Evolutionary conservation across 805 yeast genomes (phyloP).

Genomic region (Priceomyces fermenticarens): DNA sequence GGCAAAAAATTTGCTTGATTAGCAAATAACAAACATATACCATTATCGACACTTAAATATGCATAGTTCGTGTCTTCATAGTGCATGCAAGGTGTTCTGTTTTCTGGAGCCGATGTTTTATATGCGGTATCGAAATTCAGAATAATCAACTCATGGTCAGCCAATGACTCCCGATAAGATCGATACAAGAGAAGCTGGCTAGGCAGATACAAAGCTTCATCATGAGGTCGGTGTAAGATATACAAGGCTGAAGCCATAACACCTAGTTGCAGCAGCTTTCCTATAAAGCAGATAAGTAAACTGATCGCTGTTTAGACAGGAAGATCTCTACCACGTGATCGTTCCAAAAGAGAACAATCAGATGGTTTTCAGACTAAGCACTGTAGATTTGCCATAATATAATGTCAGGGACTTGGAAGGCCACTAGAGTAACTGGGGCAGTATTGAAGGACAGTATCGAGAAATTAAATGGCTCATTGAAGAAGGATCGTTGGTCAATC

Average conservation of each 20-base stretch:
- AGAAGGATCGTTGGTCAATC: conserved; percentile 5
- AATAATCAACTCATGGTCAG: conserved; percentile 20
- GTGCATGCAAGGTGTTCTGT: conserved; percentile 42
- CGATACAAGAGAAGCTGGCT: conserved; percentile 35
- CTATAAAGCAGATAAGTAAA: too few species aligned
- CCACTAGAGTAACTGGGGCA: not conserved
- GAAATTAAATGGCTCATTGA: conserved; percentile 1
- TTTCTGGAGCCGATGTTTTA: conserved; percentile 16
- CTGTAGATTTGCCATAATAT: too few species aligned
- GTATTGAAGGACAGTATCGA: conserved; percentile 5
- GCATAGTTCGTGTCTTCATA: conserved; percentile 53
- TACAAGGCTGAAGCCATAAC: conserved; percentile 34
- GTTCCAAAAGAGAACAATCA: too few species aligned
- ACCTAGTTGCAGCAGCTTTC: too few species aligned
- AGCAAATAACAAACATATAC: conserved; percentile 41
- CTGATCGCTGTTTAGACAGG: too few species aligned
- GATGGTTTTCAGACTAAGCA: too few species aligned
- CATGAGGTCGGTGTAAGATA: conserved; percentile 33
- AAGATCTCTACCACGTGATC: too few species aligned
- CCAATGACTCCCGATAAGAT: conserved; percentile 29
- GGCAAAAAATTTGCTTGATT: conserved; percentile 49
- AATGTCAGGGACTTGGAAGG: not conserved
- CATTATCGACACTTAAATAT: conserved; percentile 47
- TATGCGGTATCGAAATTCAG: conserved; percentile 22
- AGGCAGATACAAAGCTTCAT: conserved; percentile 19